phyloP scores from a whole-genome alignment of 192 early-diverging fungal species.

The Coemansia sp. region DNA sequence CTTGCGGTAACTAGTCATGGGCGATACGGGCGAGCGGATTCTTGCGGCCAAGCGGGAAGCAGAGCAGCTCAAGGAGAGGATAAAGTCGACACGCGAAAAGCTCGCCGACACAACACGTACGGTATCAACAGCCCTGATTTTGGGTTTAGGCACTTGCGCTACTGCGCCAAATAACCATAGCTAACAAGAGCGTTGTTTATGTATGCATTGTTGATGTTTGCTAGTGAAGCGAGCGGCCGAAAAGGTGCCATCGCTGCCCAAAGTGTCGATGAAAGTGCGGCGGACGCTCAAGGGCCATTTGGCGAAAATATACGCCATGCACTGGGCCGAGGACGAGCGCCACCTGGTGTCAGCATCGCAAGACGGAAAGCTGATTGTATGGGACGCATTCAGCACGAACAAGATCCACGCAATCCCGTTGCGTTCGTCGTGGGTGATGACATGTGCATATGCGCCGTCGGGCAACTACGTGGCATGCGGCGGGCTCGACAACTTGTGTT shows the following conservation, averaged over 20 bases:
- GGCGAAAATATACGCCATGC: conserved; percentile 99
- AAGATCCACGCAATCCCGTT: conserved; percentile 99
- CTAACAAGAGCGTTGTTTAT: background rate
- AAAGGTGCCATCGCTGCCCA: conserved; percentile 82
- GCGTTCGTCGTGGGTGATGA: conserved; percentile 99
- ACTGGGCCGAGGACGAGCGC: conserved; percentile 97
- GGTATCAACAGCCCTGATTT: conserved; percentile 22
- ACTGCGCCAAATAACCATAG: background rate
- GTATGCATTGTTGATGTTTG: conserved; percentile 6
- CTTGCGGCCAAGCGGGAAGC: conserved; percentile 89
- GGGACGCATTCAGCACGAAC: conserved; percentile 99
- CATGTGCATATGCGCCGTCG: conserved; percentile 97
- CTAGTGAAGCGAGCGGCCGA: conserved; percentile 84
- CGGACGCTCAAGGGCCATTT: conserved; percentile 97
- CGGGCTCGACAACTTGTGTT: conserved; percentile 99
- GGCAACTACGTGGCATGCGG: conserved; percentile 99
- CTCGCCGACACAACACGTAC: conserved; percentile 95
- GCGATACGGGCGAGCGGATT: conserved; percentile 89
- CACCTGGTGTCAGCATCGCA: conserved; percentile 98
- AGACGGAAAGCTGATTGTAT: conserved; percentile 99
- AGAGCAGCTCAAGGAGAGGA: conserved; percentile 93
- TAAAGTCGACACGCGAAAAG: conserved; percentile 90
- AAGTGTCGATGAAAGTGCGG: conserved; percentile 92
- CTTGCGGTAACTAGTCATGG: conserved; percentile 16
- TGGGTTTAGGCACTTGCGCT: background rate